Percentiles rank a stretch among this genome's conserved stretches.
Conservation (phyloP, 148 eudicot genomes). For the Beta vulgaris region DNA sequence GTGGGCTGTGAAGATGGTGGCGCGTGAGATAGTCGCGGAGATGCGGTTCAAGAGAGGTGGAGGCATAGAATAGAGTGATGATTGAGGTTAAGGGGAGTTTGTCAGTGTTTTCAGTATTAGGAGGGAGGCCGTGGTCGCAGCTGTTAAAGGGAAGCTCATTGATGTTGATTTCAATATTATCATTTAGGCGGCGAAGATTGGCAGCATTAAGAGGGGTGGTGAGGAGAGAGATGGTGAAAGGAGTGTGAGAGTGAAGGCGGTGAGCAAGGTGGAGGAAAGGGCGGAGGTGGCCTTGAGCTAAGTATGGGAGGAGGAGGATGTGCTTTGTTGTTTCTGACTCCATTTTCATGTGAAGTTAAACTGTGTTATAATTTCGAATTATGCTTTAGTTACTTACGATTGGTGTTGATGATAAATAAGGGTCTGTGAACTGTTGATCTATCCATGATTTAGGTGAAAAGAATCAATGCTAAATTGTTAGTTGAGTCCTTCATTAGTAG, state of each 20-base stretch:
- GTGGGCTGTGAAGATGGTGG: constrained; percentile 43
- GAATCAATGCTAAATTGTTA: no score
- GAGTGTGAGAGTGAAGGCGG: constrained; percentile 41
- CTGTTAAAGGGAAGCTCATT: constrained; percentile 64
- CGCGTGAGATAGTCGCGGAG: constrained; percentile 2
- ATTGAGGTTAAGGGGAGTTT: constrained; percentile 19
- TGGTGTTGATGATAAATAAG: no score
- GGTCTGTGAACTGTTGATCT: no score
- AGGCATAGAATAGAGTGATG: constrained; percentile 18
- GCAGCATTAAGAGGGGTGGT: constrained; percentile 48
- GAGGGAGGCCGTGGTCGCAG: constrained; percentile 64
- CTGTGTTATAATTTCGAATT: no score
- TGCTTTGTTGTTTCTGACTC: neutral
- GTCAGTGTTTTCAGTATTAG: constrained; percentile 51
- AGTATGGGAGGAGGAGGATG: constrained; percentile 37
- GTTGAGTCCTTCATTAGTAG: no score
- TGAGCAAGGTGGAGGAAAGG: constrained; percentile 39
- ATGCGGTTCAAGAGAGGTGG: constrained; percentile 45
- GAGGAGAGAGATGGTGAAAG: constrained; percentile 42
- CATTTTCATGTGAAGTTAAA: neutral
- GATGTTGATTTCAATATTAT: constrained; percentile 61
- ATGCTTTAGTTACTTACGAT: no score
- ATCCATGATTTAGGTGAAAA: no score
- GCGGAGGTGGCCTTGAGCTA: constrained; percentile 30
- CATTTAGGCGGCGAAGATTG: constrained; percentile 62